phyloP scores from a whole-genome alignment of 306 rosid genomes.

The Chamaecrista fasciculata region DNA sequence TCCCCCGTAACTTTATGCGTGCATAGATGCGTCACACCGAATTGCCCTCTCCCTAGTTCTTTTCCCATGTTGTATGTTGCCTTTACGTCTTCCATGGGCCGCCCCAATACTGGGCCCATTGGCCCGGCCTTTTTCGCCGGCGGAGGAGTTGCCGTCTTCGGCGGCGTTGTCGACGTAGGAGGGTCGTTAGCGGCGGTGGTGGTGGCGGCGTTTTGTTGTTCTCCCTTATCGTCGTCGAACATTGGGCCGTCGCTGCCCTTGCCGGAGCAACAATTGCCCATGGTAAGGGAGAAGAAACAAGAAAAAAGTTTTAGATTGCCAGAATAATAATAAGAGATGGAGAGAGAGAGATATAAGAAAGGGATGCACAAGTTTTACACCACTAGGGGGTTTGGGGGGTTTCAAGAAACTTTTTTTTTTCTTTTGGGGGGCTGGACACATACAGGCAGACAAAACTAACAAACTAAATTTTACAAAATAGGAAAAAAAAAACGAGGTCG shows the following conservation, averaged over 20 bases:
- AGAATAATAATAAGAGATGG: neutral
- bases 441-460: slow-evolving; percentile 2
- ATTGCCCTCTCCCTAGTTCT: slow-evolving; percentile 92
- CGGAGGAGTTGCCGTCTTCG: slow-evolving; percentile 21
- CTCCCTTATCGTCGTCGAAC: slow-evolving; percentile 33
- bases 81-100: slow-evolving; percentile 84
- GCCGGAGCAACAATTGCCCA: slow-evolving; percentile 98
- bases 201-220: neutral
- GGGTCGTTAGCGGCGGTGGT: too few relatives aligned
- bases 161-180: too few relatives aligned
- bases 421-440: slow-evolving; percentile 14
- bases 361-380: slow-evolving; percentile 35
- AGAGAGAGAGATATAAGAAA: slow-evolving; percentile 8
- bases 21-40: slow-evolving; percentile 83
- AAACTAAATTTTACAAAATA: slow-evolving; percentile 23
- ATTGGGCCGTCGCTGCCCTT: slow-evolving; percentile 42
- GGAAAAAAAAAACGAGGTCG: slow-evolving; percentile 14
- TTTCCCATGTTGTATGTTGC: slow-evolving; percentile 63
- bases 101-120: slow-evolving; percentile 68
- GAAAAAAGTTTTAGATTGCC: slow-evolving; percentile 10
- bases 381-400: slow-evolving; percentile 47
- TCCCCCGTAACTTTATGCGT: slow-evolving; percentile 71
- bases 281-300: slow-evolving; percentile 42
- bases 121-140: slow-evolving; percentile 39
- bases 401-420: slow-evolving; percentile 35